Evolutionary conservation across 305 asterid species (phyloP).

Genomic region (Fraxinus angustifolia): DNA sequence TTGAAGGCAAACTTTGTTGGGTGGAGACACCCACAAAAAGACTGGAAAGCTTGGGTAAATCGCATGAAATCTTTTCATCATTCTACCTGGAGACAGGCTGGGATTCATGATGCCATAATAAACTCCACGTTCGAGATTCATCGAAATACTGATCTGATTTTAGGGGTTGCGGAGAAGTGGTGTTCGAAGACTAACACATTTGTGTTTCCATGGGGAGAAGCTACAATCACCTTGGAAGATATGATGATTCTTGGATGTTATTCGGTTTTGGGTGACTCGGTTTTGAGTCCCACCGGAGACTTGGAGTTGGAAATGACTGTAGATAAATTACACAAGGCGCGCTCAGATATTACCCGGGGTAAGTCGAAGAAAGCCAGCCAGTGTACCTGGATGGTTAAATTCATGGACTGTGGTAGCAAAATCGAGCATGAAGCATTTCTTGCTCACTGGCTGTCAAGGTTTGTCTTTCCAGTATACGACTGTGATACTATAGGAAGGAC

Average conservation of each 20-base stretch:
- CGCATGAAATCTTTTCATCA: background rate
- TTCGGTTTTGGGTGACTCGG: constrained; percentile 3
- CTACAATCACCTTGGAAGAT: constrained; percentile 15
- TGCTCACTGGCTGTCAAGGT: constrained; percentile 38
- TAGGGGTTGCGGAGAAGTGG: constrained; percentile 4
- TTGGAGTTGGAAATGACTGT: background rate
- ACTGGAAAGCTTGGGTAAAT: constrained; percentile 25
- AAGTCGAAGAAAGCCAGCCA: background rate
- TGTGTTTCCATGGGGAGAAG: constrained; percentile 14
- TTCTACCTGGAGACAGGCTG: constrained; percentile 1
- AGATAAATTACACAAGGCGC: background rate
- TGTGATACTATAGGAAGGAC: background rate
- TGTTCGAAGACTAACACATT: constrained; percentile 1
- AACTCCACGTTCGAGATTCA: background rate
- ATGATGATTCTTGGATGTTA: background rate
- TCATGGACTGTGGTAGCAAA: constrained; percentile 26
- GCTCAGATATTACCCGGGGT: background rate
- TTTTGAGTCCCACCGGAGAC: background rate
- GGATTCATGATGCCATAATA: background rate
- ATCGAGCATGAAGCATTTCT: constrained; percentile 48
- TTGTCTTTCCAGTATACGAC: constrained; percentile 26
- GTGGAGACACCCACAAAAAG: constrained; percentile 1
- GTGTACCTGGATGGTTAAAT: constrained; percentile 24
- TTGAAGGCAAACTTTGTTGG: background rate
- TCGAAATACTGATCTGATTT: constrained; percentile 4